A percentile compares a stretch with the other conserved stretches of the same genome.
These are phyloP conservation scores for Gnetum montanum DNA, from an alignment of 75 land plant species.

Conservation along the genomic window DNA sequence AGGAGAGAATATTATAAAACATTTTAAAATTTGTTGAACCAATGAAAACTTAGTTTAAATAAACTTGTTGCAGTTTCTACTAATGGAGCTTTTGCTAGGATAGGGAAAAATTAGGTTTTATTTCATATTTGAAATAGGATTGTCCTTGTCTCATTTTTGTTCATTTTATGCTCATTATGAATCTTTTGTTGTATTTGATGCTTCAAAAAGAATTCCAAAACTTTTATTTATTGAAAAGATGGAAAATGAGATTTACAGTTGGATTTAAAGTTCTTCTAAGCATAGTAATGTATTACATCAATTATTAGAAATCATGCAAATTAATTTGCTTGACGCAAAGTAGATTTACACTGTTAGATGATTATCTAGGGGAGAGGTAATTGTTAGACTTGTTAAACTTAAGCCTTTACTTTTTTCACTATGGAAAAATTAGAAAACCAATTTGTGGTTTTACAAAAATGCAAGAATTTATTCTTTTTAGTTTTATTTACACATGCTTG, in stretches of 20 bases:
- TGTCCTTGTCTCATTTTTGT: not conserved
- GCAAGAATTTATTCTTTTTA: not conserved
- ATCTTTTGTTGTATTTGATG: not conserved
- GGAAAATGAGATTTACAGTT: not conserved
- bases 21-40: too few relatives aligned
- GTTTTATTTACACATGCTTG: too few relatives aligned
- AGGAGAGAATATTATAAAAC: too few relatives aligned
- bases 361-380: not conserved
- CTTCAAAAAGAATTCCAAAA: not conserved
- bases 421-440: not conserved
- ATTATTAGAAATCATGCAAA: not conserved
- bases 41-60: too few relatives aligned
- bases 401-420: not conserved
- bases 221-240: not conserved
- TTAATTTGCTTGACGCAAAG: not conserved
- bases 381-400: not conserved
- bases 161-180: not conserved
- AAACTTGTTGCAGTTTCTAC: too few relatives aligned
- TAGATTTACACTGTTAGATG: not conserved
- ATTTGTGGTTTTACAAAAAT: not conserved
- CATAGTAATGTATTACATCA: not conserved
- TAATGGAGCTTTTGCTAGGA: too few relatives aligned
- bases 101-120: not conserved
- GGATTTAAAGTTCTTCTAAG: not conserved
- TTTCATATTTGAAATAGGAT: not conserved